Conservation (phyloP, 257 asterid species). For the Solanum boliviense region DNA sequence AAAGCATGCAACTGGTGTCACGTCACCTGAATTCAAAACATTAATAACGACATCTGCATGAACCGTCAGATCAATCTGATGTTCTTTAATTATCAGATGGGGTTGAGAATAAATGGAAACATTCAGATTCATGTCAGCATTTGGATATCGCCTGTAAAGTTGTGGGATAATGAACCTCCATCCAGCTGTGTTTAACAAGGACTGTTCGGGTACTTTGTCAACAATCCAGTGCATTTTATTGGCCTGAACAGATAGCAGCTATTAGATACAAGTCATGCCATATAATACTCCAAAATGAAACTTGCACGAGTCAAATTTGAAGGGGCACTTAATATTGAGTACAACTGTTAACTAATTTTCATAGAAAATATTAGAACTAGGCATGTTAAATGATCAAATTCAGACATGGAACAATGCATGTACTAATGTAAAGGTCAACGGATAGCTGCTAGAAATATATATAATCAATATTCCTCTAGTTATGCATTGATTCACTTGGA, state of each 20-base stretch:
- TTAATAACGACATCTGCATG: conserved; percentile 50
- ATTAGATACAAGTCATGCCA: not conserved
- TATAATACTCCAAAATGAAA: not conserved
- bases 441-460: not conserved
- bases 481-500: not conserved
- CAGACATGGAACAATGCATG: not conserved
- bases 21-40: conserved; percentile 50
- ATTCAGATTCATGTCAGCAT: conserved; percentile 59
- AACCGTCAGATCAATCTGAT: conserved; percentile 31
- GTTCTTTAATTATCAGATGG: conserved; percentile 30
- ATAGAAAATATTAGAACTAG: not conserved
- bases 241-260: conserved; percentile 38
- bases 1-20: conserved; percentile 64
- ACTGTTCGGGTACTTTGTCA: conserved; percentile 56
- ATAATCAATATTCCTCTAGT: not conserved
- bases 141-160: conserved; percentile 76
- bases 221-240: conserved; percentile 66
- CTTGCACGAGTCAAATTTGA: not conserved
- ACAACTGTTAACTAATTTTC: not conserved
- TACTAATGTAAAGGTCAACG: not conserved
- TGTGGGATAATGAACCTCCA: conserved; percentile 84
- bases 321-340: not conserved
- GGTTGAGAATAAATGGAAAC: conserved; percentile 59
- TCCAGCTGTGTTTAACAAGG: conserved; percentile 73
- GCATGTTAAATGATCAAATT: not conserved